Percentiles rank a stretch among this genome's conserved stretches.
Evolutionary conservation across 305 asterid species (phyloP).

Genomic region (Striga hermonthica): DNA sequence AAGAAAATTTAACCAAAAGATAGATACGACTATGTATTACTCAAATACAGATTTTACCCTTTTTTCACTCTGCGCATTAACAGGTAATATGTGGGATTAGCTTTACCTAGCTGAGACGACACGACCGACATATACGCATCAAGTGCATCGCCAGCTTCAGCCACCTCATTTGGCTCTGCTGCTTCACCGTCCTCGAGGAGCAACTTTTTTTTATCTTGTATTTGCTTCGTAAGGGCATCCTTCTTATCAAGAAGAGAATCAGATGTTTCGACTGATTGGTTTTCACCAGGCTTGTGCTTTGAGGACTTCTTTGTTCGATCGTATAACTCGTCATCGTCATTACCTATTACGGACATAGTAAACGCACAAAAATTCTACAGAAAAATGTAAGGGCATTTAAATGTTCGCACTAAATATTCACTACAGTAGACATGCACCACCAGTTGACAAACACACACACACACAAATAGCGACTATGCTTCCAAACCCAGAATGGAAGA

Average conservation of each 20-base stretch:
- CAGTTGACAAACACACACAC: background rate
- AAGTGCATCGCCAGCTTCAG: constrained; percentile 85
- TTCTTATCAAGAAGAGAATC: constrained; percentile 95
- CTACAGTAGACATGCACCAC: constrained; percentile 23
- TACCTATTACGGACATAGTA: constrained; percentile 38
- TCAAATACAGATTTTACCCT: no score
- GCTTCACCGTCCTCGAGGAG: constrained; percentile 47
- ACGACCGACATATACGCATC: constrained; percentile 91
- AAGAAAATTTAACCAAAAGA: no score
- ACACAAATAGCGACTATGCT: no score
- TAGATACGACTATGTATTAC: no score
- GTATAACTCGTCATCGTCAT: constrained; percentile 92
- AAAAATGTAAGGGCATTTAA: background rate
- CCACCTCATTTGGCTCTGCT: constrained; percentile 40
- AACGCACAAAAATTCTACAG: constrained; percentile 27
- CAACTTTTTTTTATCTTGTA: constrained; percentile 58
- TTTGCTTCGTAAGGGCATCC: constrained; percentile 58
- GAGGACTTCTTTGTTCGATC: constrained; percentile 75
- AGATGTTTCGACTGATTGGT: constrained; percentile 83
- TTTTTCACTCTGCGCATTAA: no score
- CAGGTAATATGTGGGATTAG: constrained; percentile 22
- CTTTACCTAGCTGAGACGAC: constrained; percentile 86
- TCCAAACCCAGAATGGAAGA: background rate
- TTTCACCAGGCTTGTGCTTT: constrained; percentile 59
- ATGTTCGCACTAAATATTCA: constrained; percentile 11